Percentiles rank a stretch among this genome's conserved stretches.
Evolutionary conservation across 495 filamentous ascomycete species (phyloP).

Genomic region (Aspergillus homomorphus): DNA sequence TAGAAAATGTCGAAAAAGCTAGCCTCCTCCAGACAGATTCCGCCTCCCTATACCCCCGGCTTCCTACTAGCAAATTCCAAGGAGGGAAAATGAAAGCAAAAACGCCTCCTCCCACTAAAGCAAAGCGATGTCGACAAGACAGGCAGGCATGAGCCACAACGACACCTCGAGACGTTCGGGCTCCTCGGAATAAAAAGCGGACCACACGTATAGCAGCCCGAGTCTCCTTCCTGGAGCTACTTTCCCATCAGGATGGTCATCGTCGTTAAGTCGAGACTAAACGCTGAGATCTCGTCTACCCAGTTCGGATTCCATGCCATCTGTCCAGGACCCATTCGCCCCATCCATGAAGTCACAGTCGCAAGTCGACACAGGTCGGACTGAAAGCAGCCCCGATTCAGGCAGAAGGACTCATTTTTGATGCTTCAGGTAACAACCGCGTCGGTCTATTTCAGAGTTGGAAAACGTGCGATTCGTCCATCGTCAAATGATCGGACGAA

Average conservation of each 20-base stretch:
- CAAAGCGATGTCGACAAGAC: slow-evolving; percentile 2
- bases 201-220: not conserved
- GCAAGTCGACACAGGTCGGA: slow-evolving; percentile 18
- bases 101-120: not conserved
- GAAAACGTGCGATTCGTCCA: slow-evolving; percentile 25
- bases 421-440: slow-evolving; percentile 23
- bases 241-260: slow-evolving; percentile 12
- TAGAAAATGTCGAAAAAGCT: slow-evolving; percentile 5
- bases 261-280: slow-evolving; percentile 11
- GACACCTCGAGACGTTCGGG: not conserved
- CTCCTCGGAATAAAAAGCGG: not conserved
- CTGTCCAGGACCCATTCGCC: slow-evolving; percentile 17
- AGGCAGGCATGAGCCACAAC: not conserved
- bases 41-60: not conserved
- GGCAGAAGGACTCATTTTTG: slow-evolving; percentile 17
- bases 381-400: slow-evolving; percentile 18
- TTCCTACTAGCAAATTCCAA: slow-evolving; percentile 1
- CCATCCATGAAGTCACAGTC: slow-evolving; percentile 15
- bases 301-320: slow-evolving; percentile 18
- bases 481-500: slow-evolving; percentile 25
- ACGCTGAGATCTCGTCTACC: slow-evolving; percentile 16
- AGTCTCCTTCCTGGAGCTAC: not conserved
- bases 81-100: slow-evolving; percentile 3
- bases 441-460: slow-evolving; percentile 18
- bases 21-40: not conserved